Evolutionary conservation across 805 yeast species (phyloP).

Genomic region (Myxozyma kluyveri): DNA sequence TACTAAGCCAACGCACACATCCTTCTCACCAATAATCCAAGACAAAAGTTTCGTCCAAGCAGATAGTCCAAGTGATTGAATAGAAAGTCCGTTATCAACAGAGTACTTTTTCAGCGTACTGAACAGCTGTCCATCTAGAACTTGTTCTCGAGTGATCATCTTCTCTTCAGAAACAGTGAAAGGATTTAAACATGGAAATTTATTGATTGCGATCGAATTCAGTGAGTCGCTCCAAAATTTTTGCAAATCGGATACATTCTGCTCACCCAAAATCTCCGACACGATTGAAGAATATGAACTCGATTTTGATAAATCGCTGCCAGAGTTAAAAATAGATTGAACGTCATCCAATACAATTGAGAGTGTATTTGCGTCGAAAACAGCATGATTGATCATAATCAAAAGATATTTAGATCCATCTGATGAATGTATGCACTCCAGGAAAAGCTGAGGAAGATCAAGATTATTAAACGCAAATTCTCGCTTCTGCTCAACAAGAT

Average conservation of each 20-base stretch:
- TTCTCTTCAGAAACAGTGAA: neutral
- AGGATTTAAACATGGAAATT: slow-evolving; percentile 24
- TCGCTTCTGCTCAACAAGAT: neutral
- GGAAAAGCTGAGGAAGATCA: slow-evolving; percentile 17
- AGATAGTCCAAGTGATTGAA: slow-evolving; percentile 25
- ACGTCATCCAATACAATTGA: slow-evolving; percentile 9
- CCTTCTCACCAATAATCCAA: slow-evolving; percentile 21
- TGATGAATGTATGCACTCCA: slow-evolving; percentile 6
- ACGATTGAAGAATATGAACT: neutral
- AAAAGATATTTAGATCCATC: slow-evolving; percentile 8
- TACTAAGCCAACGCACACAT: slow-evolving; percentile 24
- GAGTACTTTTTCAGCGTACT: neutral
- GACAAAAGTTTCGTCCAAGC: slow-evolving; percentile 25
- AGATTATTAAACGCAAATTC: slow-evolving; percentile 6
- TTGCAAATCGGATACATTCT: neutral
- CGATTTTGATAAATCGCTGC: neutral
- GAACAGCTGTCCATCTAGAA: neutral
- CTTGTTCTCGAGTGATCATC: neutral
- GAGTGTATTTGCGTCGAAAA: slow-evolving; percentile 27
- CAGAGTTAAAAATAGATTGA: neutral
- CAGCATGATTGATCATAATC: slow-evolving; percentile 27
- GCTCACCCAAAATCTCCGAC: slow-evolving; percentile 8
- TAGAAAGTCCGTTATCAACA: neutral
- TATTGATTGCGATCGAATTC: slow-evolving; percentile 1
- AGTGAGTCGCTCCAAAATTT: slow-evolving; percentile 23